Percentiles rank a stretch among this genome's conserved stretches.
Evolutionary conservation across 495 filamentous ascomycete species (phyloP).

Genomic region (Hypoxylon trugodes): DNA sequence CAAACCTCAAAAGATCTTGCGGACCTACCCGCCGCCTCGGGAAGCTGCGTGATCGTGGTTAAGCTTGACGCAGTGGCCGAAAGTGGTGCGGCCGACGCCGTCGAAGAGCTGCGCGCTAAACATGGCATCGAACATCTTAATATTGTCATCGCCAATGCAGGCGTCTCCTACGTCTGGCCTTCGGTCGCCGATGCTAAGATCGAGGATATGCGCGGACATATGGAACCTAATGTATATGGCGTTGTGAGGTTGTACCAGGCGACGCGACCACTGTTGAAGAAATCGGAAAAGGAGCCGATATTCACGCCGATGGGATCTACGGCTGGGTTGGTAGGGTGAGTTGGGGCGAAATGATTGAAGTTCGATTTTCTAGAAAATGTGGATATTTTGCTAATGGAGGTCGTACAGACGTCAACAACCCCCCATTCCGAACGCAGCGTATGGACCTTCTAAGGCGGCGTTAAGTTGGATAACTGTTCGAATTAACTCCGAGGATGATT

Average conservation of each 20-base stretch:
- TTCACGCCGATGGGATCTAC: constrained; percentile 50
- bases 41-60: constrained; percentile 32
- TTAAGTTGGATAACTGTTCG: constrained; percentile 51
- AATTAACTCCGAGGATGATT: constrained; percentile 53
- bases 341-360: neutral
- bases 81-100: constrained; percentile 23
- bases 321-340: constrained; percentile 40
- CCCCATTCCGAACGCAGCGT: constrained; percentile 48
- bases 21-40: constrained; percentile 25
- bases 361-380: neutral
- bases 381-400: neutral
- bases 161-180: constrained; percentile 26
- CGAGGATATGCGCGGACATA: constrained; percentile 25
- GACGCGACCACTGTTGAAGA: constrained; percentile 34
- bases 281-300: constrained; percentile 41
- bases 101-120: constrained; percentile 16
- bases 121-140: constrained; percentile 33
- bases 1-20: constrained; percentile 25
- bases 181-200: constrained; percentile 18
- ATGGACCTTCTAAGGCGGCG: constrained; percentile 53
- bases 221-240: constrained; percentile 28
- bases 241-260: constrained; percentile 38
- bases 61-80: constrained; percentile 29
- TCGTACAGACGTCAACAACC: constrained; percentile 31
- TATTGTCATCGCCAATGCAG: constrained; percentile 41